Base-by-base conservation (phyloP, 495 filamentous ascomycete genomes). In the Aspergillus homomorphus region DNA sequence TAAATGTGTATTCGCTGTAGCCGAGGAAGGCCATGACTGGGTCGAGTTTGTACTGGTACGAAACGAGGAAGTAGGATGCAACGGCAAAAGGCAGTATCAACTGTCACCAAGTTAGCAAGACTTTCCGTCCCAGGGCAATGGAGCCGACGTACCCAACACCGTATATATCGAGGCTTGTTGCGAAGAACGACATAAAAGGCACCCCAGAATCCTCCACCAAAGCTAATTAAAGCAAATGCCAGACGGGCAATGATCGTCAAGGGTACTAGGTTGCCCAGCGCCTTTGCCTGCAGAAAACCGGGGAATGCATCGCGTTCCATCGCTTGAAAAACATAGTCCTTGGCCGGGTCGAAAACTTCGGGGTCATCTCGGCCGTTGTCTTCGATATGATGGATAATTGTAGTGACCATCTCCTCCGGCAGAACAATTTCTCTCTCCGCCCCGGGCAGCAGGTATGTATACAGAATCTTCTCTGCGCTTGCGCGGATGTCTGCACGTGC, bases 301-400 rank as follows among this genome's bases (percentile, higher is more conserved):
- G 94, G 94, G 73, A 96, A 98, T 15, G 94, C 94, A 74, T 98
- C 94, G 44, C 95, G 86, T 73, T 99, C 94, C 95, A 99, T 99
- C 3, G 94, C 94, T 69, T 98, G 95, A 73, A 97, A 99, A 48
- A 96, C 93, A 69, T 98, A 99, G 75, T 99, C 95, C 73, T 98
- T 98, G 23, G 94, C 94, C 2, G 88, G 86, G 69, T 97, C 93
- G 61, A 99, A 99, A 12, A 99, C 86, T 69, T 98, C 94, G 1
- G 94, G 94, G 67, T 99, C 94, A 62, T 97, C 95, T 65, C 94
- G 85, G 45, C 88, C 88, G 55, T 88, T 84, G 54, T 93, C 87
- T 70, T 99, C 94, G 54, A 99, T 91, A 16, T 88, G 80, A 45
- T 84, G 80, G 41, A 88, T 90, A 58, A 96, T 90, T 5, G 89